Evolutionary conservation across 225 moss, liverwort and hornwort genomes (phyloP).

Genomic region (Physcomitrellopsis africana): DNA sequence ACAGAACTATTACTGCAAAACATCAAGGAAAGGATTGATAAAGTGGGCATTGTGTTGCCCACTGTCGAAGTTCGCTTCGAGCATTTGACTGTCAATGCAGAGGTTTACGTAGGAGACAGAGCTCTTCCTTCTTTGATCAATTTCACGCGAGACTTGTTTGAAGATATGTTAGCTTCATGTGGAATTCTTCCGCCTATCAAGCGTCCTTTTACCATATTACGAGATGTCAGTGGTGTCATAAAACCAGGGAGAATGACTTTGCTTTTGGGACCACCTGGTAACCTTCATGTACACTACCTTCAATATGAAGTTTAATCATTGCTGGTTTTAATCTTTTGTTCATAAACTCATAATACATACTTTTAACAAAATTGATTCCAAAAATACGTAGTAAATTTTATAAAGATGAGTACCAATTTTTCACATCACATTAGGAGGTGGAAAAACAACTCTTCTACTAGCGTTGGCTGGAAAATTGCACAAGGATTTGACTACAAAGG

Average conservation of each 20-base stretch:
- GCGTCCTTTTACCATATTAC: constrained; percentile 35
- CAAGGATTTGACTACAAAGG: constrained; percentile 33
- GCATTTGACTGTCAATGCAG: constrained; percentile 45
- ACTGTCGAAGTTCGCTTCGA: constrained; percentile 66
- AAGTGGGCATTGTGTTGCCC: constrained; percentile 53
- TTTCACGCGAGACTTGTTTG: constrained; percentile 50
- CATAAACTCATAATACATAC: too few relatives aligned
- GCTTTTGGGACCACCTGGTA: constrained; percentile 49
- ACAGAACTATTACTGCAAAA: constrained; percentile 50
- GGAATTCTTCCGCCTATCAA: constrained; percentile 40
- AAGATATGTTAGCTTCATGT: constrained; percentile 41
- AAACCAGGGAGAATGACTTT: constrained; percentile 54
- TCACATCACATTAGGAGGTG: constrained; percentile 29
- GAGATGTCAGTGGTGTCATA: constrained; percentile 45
- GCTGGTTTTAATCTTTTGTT: too few relatives aligned
- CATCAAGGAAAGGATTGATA: constrained; percentile 57
- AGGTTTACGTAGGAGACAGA: constrained; percentile 59
- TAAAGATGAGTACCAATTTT: neutral
- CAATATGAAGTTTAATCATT: too few relatives aligned
- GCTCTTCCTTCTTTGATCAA: constrained; percentile 59
- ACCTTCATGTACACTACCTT: neutral
- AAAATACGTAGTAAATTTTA: neutral
- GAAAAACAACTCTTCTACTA: constrained; percentile 45
- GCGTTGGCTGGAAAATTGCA: constrained; percentile 45
- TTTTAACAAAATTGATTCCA: neutral